Percentiles rank a stretch among this genome's conserved stretches.
These are phyloP conservation scores for Thielaviopsis musarum DNA, from an alignment of 2,329 filamentous ascomycete genomes.

Conservation along the genomic window DNA sequence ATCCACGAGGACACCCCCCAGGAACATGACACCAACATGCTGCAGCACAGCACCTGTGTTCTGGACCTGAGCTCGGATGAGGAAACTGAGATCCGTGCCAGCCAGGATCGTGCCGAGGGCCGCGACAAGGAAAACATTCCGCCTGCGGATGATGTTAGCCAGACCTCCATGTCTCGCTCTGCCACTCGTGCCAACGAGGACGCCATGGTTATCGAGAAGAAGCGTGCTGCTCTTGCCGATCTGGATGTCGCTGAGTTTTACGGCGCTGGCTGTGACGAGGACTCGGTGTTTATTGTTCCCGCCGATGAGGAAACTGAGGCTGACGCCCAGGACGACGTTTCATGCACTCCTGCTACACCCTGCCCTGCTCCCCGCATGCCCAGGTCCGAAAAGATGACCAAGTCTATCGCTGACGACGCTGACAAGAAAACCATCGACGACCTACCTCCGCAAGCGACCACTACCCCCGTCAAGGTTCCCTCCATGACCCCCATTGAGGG, in stretches of 20 bases:
- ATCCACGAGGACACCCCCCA: conserved; percentile 87
- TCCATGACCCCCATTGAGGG: conserved; percentile 38
- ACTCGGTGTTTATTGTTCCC: conserved; percentile 44
- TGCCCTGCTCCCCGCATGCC: background rate
- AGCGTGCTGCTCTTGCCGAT: conserved; percentile 48
- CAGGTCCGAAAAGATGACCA: background rate
- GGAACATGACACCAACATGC: conserved; percentile 79
- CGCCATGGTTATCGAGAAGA: conserved; percentile 45
- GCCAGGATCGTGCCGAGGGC: conserved; percentile 36
- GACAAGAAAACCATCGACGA: conserved; percentile 10
- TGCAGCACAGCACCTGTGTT: conserved; percentile 76
- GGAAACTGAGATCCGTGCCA: conserved; percentile 42
- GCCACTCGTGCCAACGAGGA: conserved; percentile 23
- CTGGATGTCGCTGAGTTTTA: conserved; percentile 53
- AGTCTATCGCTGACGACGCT: background rate
- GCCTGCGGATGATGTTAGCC: conserved; percentile 47
- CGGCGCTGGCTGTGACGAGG: conserved; percentile 45
- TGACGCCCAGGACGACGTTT: background rate
- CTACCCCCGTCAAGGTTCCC: conserved; percentile 19
- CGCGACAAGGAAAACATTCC: conserved; percentile 89
- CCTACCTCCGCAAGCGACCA: conserved; percentile 14
- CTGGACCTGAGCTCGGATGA: conserved; percentile 86
- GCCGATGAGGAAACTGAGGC: conserved; percentile 36
- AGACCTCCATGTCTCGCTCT: conserved; percentile 29
- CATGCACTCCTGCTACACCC: background rate